Evolutionary conservation across 1,284 basidiomycete species (phyloP).

Genomic region (Amylostereum areolatum): DNA sequence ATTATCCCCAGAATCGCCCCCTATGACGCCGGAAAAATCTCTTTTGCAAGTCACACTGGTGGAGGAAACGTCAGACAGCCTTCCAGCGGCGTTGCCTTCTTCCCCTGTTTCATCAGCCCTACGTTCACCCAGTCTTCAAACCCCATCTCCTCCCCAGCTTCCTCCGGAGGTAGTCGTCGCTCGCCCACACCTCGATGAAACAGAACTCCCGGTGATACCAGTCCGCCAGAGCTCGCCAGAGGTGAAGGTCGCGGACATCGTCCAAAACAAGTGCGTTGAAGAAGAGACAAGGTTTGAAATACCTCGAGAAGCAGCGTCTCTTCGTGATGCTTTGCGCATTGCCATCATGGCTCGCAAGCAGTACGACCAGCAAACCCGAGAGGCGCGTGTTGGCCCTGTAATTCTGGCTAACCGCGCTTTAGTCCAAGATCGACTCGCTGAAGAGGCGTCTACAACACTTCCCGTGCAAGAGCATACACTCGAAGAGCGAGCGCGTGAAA

Average conservation of each 20-base stretch:
- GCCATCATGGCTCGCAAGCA: slow-evolving; percentile 55
- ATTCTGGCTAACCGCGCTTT: slow-evolving; percentile 52
- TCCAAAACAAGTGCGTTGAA: too few relatives aligned
- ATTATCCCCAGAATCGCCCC: too few relatives aligned
- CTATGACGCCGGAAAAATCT: too few relatives aligned
- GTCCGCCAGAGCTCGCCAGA: too few relatives aligned
- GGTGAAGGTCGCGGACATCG: too few relatives aligned
- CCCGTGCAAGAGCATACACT: slow-evolving; percentile 42
- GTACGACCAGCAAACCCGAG: slow-evolving; percentile 51
- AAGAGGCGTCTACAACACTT: slow-evolving; percentile 22
- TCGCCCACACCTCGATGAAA: not conserved
- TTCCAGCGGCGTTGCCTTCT: not conserved
- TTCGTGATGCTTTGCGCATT: slow-evolving; percentile 53
- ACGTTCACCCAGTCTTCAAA: not conserved
- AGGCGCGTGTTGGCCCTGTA: slow-evolving; percentile 56
- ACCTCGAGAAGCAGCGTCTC: slow-evolving; percentile 19
- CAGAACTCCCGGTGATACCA: not conserved
- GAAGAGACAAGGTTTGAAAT: not conserved
- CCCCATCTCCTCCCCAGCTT: not conserved
- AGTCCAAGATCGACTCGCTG: slow-evolving; percentile 19
- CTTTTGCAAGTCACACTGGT: too few relatives aligned
- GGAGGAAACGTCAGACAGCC: too few relatives aligned
- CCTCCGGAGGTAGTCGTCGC: not conserved
- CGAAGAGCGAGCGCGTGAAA: slow-evolving; percentile 27
- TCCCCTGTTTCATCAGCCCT: not conserved